phyloP scores from a whole-genome alignment of 108 stramenopile genomes.

The Thalassiosira profunda region DNA sequence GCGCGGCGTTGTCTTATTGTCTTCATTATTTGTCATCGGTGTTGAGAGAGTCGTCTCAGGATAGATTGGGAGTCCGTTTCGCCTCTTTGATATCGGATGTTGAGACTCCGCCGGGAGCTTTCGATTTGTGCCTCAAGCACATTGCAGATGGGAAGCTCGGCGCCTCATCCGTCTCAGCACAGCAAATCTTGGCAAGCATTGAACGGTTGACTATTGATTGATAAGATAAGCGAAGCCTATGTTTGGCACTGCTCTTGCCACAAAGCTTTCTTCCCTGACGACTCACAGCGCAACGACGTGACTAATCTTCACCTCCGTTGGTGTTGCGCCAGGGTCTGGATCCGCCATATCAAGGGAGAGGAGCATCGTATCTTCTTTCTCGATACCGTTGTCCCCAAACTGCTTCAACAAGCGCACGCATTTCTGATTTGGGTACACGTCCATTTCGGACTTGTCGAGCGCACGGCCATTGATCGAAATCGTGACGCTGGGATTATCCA shows the following conservation, averaged over 20 bases:
- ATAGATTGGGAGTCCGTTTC: neutral
- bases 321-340: slow-evolving; percentile 11
- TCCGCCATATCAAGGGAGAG: slow-evolving; percentile 31
- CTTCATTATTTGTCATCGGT: slow-evolving; percentile 52
- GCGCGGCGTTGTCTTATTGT: slow-evolving; percentile 63
- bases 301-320: slow-evolving; percentile 22
- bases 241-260: too few species aligned
- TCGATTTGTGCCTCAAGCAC: too few species aligned
- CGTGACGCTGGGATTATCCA: slow-evolving; percentile 29
- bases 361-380: slow-evolving; percentile 45
- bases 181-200: too few species aligned
- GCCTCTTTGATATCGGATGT: slow-evolving; percentile 6
- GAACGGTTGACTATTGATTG: too few species aligned
- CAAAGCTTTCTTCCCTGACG: too few species aligned
- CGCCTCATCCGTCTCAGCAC: too few species aligned
- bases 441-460: slow-evolving; percentile 19
- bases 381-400: slow-evolving; percentile 37
- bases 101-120: too few species aligned
- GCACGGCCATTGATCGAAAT: slow-evolving; percentile 41
- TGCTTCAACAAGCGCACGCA: slow-evolving; percentile 37
- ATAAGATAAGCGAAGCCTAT: too few species aligned
- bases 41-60: slow-evolving; percentile 17
- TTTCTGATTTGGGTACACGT: slow-evolving; percentile 38
- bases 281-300: slow-evolving; percentile 44
- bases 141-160: too few species aligned